Evolutionary conservation across 805 yeast species (phyloP).

Genomic region (Pichia nakasei): DNA sequence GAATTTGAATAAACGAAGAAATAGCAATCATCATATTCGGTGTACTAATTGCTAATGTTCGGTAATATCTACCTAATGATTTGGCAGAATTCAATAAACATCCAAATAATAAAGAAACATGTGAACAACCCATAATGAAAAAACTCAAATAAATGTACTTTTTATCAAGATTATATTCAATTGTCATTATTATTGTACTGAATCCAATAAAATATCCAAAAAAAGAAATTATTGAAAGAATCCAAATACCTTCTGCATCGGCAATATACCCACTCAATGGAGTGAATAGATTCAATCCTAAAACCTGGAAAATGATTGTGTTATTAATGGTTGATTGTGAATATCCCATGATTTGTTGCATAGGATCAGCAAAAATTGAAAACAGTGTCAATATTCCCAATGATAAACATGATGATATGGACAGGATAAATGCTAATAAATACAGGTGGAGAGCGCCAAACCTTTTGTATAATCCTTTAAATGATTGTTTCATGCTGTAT

Average conservation of each 20-base stretch:
- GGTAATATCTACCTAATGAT: conserved; percentile 54
- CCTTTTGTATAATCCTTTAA: background rate
- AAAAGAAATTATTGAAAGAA: conserved; percentile 54
- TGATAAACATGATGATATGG: conserved; percentile 23
- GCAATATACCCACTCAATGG: conserved; percentile 79
- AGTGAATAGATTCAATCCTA: conserved; percentile 77
- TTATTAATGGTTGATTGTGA: conserved; percentile 57
- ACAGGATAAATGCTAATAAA: conserved; percentile 19
- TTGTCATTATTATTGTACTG: conserved; percentile 35
- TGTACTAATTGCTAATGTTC: conserved; percentile 73
- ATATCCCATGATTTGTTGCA: conserved; percentile 49
- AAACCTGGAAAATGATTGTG: conserved; percentile 63
- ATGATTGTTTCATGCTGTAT: too few species aligned
- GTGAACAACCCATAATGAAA: conserved; percentile 57
- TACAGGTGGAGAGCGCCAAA: conserved; percentile 19
- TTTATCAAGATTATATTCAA: conserved; percentile 24
- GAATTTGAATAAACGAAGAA: conserved; percentile 24
- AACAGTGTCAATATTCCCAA: conserved; percentile 26
- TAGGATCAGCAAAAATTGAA: conserved; percentile 63
- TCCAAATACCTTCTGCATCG: conserved; percentile 70
- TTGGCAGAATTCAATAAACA: conserved; percentile 73
- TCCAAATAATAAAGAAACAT: conserved; percentile 59
- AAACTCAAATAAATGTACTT: conserved; percentile 40
- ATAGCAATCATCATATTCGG: conserved; percentile 46
- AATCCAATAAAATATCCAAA: conserved; percentile 62